Conservation (phyloP, 352 stramenopile genomes). For the Phytopythium sindhum region DNA sequence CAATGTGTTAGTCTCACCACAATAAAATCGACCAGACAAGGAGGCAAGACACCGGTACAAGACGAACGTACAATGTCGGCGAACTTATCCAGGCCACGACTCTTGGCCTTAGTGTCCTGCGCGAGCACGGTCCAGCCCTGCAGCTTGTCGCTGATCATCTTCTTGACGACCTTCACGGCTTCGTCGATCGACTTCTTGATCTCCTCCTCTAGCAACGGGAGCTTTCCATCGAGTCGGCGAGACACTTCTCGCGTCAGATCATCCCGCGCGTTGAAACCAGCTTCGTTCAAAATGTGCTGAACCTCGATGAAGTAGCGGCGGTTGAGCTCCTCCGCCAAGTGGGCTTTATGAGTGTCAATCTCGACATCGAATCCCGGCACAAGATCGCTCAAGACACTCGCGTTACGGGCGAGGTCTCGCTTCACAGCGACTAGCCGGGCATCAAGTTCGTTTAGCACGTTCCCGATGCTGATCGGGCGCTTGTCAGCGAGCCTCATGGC, state of each 20-base stretch:
- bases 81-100: constrained; percentile 65
- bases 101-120: constrained; percentile 56
- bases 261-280: constrained; percentile 56
- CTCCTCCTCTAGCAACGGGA: constrained; percentile 56
- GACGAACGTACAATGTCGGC: constrained; percentile 60
- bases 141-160: constrained; percentile 42
- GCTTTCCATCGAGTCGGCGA: constrained; percentile 61
- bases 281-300: constrained; percentile 68
- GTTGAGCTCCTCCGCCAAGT: constrained; percentile 64
- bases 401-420: constrained; percentile 25
- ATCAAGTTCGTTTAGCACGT: constrained; percentile 60
- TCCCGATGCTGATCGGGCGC: constrained; percentile 48
- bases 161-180: constrained; percentile 52
- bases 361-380: constrained; percentile 41
- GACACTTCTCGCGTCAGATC: constrained; percentile 61
- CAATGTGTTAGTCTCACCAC: background rate
- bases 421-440: constrained; percentile 18
- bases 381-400: constrained; percentile 18
- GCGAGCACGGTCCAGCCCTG: constrained; percentile 75
- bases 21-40: background rate
- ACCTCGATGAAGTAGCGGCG: constrained; percentile 78
- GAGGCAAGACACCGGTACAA: background rate
- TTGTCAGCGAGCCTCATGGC: constrained; percentile 54
- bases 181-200: constrained; percentile 62
- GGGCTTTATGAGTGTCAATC: constrained; percentile 58